A percentile compares a stretch with the other conserved stretches of the same genome.
phyloP scores from a whole-genome alignment of 2,329 filamentous ascomycete genomes.

The Chaetomium sp. region DNA sequence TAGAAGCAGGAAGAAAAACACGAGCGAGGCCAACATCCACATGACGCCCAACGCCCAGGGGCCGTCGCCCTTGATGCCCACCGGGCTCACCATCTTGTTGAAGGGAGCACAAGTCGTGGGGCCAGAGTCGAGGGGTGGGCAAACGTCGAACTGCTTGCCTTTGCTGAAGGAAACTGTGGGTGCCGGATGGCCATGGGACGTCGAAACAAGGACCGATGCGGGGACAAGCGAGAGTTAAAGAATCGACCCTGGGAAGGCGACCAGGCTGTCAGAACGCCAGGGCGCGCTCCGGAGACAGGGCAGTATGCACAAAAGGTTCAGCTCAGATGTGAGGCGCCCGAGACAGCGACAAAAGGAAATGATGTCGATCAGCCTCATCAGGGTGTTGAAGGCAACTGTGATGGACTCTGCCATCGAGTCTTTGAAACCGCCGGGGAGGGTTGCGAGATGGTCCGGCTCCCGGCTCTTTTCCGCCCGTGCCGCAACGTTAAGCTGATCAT shows the following conservation, averaged over 20 bases:
- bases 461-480: background rate
- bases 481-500: conserved; percentile 11
- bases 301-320: too few species aligned
- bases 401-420: background rate
- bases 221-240: background rate
- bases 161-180: background rate
- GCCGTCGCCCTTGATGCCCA: conserved; percentile 23
- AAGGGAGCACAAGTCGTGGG: background rate
- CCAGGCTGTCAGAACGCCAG: background rate
- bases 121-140: background rate
- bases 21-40: conserved; percentile 25
- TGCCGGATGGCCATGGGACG: conserved; percentile 7
- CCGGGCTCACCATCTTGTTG: conserved; percentile 5
- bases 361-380: conserved; percentile 4
- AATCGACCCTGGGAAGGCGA: background rate
- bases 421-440: conserved; percentile 1
- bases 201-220: background rate
- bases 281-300: background rate
- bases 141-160: conserved; percentile 1
- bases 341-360: background rate
- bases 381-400: background rate
- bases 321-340: background rate
- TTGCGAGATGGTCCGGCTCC: background rate
- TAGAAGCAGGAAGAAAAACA: conserved; percentile 25
- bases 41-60: conserved; percentile 26